These are phyloP conservation scores for Melampsora allii-populina DNA, from an alignment of 1,284 basidiomycete genomes.

Conservation along the genomic window DNA sequence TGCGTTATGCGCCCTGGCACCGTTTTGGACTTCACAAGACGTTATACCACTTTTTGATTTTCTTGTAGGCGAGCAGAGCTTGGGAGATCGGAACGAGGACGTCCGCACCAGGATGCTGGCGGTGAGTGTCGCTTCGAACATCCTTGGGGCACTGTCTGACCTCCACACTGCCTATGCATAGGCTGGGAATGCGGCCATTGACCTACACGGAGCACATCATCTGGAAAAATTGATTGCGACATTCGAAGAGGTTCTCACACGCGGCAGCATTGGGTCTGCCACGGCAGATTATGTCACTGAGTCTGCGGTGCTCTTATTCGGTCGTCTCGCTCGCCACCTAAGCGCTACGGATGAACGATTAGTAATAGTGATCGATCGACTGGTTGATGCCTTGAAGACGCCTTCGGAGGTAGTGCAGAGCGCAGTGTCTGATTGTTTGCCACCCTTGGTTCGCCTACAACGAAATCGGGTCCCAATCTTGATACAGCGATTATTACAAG, in stretches of 20 bases:
- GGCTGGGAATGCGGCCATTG: constrained; percentile 77
- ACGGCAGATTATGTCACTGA: constrained; percentile 85
- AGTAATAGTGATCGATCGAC: constrained; percentile 78
- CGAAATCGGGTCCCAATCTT: constrained; percentile 60
- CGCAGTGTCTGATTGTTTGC: constrained; percentile 84
- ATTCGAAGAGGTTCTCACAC: constrained; percentile 70
- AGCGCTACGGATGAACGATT: constrained; percentile 71
- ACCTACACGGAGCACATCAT: constrained; percentile 71
- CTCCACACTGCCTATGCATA: neutral
- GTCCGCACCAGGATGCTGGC: constrained; percentile 84
- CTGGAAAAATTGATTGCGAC: constrained; percentile 74
- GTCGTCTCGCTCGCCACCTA: constrained; percentile 85
- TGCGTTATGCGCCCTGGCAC: constrained; percentile 68
- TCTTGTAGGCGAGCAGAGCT: constrained; percentile 74
- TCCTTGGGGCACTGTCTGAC: neutral
- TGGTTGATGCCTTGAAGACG: constrained; percentile 86
- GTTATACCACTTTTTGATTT: constrained; percentile 82
- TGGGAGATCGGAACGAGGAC: constrained; percentile 78
- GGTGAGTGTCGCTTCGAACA: constrained; percentile 12
- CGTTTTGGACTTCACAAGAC: constrained; percentile 63
- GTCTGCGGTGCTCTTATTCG: constrained; percentile 90
- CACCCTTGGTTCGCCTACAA: constrained; percentile 77
- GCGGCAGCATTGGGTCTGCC: constrained; percentile 56
- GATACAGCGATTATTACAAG: constrained; percentile 71
- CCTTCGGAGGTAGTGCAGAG: constrained; percentile 96